Conservation (phyloP, 495 filamentous ascomycete genomes). For the Astrothelium macrocarpum region DNA sequence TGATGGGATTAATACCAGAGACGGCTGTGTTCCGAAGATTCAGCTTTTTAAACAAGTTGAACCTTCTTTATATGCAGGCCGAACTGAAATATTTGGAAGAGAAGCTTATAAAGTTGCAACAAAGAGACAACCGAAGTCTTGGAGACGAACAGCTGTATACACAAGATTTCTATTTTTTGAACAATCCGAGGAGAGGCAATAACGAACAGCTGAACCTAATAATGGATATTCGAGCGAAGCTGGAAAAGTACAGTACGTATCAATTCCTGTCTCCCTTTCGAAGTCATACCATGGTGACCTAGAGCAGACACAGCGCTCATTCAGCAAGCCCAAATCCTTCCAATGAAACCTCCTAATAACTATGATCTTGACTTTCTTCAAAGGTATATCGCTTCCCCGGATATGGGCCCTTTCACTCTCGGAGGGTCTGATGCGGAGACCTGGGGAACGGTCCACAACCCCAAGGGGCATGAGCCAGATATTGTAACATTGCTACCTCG, state of each 20-base stretch:
- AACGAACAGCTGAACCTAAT: not conserved
- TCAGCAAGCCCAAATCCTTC: not conserved
- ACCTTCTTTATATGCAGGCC: not conserved
- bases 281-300: not conserved
- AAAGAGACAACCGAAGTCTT: not conserved
- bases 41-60: not conserved
- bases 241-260: slow-evolving; percentile 4
- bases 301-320: not conserved
- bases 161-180: not conserved
- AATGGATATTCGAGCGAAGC: not conserved
- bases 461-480: not conserved
- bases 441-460: not conserved
- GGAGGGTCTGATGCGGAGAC: not conserved
- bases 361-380: not conserved
- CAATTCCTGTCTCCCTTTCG: too few species aligned
- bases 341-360: not conserved
- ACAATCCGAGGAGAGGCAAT: too few species aligned
- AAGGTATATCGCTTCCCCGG: not conserved
- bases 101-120: not conserved
- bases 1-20: not conserved
- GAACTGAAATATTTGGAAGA: not conserved
- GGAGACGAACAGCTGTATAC: not conserved
- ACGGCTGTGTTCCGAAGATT: not conserved
- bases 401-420: slow-evolving; percentile 1
- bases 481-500: not conserved